Conservation (phyloP, 108 stramenopile genomes). For the Fragilaria crotonensis region DNA sequence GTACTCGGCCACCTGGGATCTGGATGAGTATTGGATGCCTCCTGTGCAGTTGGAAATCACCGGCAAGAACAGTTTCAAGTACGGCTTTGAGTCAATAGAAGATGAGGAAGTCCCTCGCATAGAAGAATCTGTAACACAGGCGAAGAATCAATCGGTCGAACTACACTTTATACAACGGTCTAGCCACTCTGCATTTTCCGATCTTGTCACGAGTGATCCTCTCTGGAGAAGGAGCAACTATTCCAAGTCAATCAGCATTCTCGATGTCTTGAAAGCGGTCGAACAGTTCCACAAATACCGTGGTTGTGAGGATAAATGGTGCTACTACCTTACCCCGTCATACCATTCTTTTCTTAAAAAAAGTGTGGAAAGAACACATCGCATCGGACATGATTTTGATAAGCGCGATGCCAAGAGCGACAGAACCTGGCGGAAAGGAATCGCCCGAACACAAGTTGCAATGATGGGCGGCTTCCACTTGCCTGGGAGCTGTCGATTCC, state of each 20-base stretch:
- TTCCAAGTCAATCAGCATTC: background rate
- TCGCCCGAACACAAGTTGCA: background rate
- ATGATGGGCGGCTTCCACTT: background rate
- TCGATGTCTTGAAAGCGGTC: background rate
- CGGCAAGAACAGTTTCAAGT: background rate
- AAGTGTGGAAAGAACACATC: background rate
- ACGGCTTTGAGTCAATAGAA: background rate
- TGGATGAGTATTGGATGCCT: constrained; percentile 27
- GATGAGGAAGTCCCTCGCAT: no score
- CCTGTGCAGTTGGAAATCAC: background rate
- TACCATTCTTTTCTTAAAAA: background rate
- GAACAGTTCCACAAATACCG: constrained; percentile 3
- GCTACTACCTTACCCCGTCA: constrained; percentile 8
- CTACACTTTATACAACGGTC: background rate
- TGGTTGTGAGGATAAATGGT: constrained; percentile 14
- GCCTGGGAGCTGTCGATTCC: background rate
- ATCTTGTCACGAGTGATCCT: background rate
- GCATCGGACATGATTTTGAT: background rate
- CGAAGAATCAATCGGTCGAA: background rate
- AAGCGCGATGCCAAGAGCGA: background rate
- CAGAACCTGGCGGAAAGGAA: background rate
- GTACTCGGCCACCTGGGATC: constrained; percentile 23
- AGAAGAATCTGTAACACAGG: background rate
- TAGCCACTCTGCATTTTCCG: background rate
- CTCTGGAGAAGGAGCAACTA: constrained; percentile 1